Base-by-base conservation (phyloP, 306 rosid species). In the Cucumis melo region DNA sequence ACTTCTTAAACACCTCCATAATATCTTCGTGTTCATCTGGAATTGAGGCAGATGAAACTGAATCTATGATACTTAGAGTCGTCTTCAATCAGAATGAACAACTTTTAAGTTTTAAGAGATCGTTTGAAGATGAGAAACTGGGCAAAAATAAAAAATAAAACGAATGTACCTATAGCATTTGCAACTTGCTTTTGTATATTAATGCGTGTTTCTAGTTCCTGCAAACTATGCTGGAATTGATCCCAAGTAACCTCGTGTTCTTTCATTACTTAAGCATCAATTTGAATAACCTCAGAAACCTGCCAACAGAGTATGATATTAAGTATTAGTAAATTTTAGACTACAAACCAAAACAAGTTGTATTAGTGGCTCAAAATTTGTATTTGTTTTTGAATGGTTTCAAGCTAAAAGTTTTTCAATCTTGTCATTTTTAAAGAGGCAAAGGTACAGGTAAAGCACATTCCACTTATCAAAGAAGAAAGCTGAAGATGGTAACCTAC, bases 281-380 rank as follows among this genome's bases (percentile, higher is more conserved):
- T 84, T 80, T 84, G 87, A 82, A 94, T 87, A 81, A 96, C 98
- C 82, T 94, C 98, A 63, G 97, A 82, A 81, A 91, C 93, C 98
- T 93, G 84, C 79, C 39, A 81, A 74, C 81, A 78, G 63, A 46
- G 67, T 24, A 76, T 75, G 39, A 38, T 41, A 75, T 21, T 75
- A 41, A 15, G n/a, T 38, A 38, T 7, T 57, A 21, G 54, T 53
- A 6, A 58, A 56, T 13, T 39, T 57, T 38, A 65, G 23, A n/a
- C 82, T 67, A 76, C 72, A 73, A 70, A 70, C 75, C 75, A 46
- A 21, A 70, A 70, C 41, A 70, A 70, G 36, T 32, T 7, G 2
- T 70, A 46, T 34, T 23, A 46, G 58, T 70, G 16, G 53, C 74
- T 42, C 74, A 67, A n/a, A 20, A 41, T 67, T 13, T 20, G 6